Conservation (phyloP, 495 filamentous ascomycete genomes). For the Tricharina praecox region DNA sequence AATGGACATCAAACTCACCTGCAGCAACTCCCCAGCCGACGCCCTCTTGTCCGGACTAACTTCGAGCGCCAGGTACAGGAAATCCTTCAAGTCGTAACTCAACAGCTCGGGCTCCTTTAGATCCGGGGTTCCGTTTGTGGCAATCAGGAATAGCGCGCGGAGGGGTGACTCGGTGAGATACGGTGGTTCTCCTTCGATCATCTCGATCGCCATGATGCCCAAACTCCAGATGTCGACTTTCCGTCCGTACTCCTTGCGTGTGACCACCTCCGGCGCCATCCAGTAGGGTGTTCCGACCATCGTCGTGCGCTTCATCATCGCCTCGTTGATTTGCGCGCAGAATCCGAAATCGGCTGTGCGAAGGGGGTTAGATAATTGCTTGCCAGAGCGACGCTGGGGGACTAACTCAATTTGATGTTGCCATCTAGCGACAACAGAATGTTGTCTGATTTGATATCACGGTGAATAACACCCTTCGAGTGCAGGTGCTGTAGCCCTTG, state of each 20-base stretch:
- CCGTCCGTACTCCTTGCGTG: slow-evolving; percentile 89
- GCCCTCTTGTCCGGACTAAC: slow-evolving; percentile 94
- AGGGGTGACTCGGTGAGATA: slow-evolving; percentile 92
- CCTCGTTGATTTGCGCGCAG: slow-evolving; percentile 95
- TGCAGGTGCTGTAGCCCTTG: slow-evolving; percentile 88
- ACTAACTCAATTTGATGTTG: slow-evolving; percentile 93
- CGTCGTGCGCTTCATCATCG: slow-evolving; percentile 89
- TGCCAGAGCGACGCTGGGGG: too few species aligned
- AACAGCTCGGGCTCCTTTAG: slow-evolving; percentile 86
- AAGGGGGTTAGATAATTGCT: too few species aligned
- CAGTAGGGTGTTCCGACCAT: slow-evolving; percentile 99
- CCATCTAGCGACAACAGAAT: slow-evolving; percentile 88
- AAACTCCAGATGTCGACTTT: slow-evolving; percentile 98
- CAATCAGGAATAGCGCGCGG: slow-evolving; percentile 85
- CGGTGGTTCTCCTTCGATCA: slow-evolving; percentile 97
- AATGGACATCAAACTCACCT: slow-evolving; percentile 59
- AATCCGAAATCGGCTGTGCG: slow-evolving; percentile 96
- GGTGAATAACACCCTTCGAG: slow-evolving; percentile 93
- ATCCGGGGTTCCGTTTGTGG: slow-evolving; percentile 85
- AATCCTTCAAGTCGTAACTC: slow-evolving; percentile 68
- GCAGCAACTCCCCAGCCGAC: slow-evolving; percentile 78
- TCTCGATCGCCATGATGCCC: slow-evolving; percentile 99
- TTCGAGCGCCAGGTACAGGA: slow-evolving; percentile 76
- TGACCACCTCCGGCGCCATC: slow-evolving; percentile 99
- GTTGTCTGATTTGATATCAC: slow-evolving; percentile 98